Percentiles rank a stretch among this genome's conserved stretches.
phyloP scores from a whole-genome alignment of 2,329 filamentous ascomycete genomes.

The Zalaria sp. region DNA sequence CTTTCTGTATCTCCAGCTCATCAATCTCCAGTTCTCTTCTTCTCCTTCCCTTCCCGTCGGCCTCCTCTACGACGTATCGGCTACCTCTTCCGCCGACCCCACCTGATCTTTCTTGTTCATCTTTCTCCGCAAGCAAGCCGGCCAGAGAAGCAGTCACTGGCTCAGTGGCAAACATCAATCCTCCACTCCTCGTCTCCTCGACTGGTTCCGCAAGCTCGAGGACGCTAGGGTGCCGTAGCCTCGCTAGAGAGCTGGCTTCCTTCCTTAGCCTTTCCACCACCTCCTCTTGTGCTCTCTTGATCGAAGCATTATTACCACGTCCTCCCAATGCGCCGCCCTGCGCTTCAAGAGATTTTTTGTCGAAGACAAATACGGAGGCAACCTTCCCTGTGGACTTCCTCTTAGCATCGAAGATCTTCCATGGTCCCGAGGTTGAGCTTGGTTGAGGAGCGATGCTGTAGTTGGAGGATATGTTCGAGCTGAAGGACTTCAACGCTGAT shows the following conservation, averaged over 20 bases:
- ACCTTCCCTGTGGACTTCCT: slow-evolving; percentile 86
- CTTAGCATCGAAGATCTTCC: slow-evolving; percentile 96
- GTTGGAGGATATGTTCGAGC: slow-evolving; percentile 83
- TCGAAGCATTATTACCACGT: slow-evolving; percentile 48
- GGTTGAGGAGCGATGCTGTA: slow-evolving; percentile 68
- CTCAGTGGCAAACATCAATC: slow-evolving; percentile 92
- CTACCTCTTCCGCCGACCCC: slow-evolving; percentile 58
- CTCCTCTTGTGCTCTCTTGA: slow-evolving; percentile 76
- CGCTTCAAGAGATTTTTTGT: slow-evolving; percentile 69
- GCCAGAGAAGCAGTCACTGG: slow-evolving; percentile 79
- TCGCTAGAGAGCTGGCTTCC: slow-evolving; percentile 77
- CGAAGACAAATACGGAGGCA: slow-evolving; percentile 88
- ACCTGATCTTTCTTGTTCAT: slow-evolving; percentile 62
- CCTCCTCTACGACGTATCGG: slow-evolving; percentile 68
- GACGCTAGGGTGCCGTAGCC: slow-evolving; percentile 79
- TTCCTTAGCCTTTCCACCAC: slow-evolving; percentile 83
- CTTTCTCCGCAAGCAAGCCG: slow-evolving; percentile 71
- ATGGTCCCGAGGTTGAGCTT: slow-evolving; percentile 73
- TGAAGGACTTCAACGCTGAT: slow-evolving; percentile 84
- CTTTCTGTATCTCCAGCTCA: slow-evolving; percentile 95
- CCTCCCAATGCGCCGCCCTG: slow-evolving; percentile 46
- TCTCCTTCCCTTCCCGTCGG: slow-evolving; percentile 52
- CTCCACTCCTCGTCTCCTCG: slow-evolving; percentile 82
- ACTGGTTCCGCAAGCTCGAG: slow-evolving; percentile 89
- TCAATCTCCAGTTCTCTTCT: slow-evolving; percentile 83